Conservation (phyloP, 1,139 yeast genomes). For the Petasospora rhodanensis region DNA sequence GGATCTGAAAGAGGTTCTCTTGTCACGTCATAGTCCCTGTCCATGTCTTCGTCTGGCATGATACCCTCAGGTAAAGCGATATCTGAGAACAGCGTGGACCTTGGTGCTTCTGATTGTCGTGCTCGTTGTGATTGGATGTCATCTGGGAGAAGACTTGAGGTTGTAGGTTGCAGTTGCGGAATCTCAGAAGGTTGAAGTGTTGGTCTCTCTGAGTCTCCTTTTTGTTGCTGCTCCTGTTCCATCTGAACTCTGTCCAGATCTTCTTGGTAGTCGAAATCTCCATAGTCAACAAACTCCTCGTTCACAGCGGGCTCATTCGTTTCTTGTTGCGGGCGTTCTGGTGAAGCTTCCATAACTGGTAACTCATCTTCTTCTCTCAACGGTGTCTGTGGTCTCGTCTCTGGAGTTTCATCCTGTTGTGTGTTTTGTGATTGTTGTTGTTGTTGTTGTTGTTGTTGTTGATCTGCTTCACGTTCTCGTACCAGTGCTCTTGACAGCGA, state of each 20-base stretch:
- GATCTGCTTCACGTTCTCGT: constrained; percentile 8
- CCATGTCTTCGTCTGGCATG: constrained; percentile 15
- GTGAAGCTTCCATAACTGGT: too few relatives aligned
- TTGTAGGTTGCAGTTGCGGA: constrained; percentile 1
- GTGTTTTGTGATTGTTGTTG: constrained; percentile 1
- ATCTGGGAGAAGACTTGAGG: constrained; percentile 6
- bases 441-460: constrained; percentile 1
- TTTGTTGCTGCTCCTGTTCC: too few relatives aligned
- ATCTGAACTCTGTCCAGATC: constrained; percentile 2
- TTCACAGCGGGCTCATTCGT: too few relatives aligned
- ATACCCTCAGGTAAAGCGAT: constrained; percentile 24
- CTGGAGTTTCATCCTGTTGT: too few relatives aligned
- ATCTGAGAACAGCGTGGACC: constrained; percentile 16
- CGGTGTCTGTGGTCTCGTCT: too few relatives aligned
- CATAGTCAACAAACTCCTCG: too few relatives aligned
- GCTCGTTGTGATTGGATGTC: constrained; percentile 1
- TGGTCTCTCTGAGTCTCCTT: too few relatives aligned
- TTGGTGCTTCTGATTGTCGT: constrained; percentile 4
- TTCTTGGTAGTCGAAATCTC: neutral
- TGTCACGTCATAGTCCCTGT: constrained; percentile 1
- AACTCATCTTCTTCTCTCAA: too few relatives aligned
- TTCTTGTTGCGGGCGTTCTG: too few relatives aligned
- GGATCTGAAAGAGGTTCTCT: constrained; percentile 8
- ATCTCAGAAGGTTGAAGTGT: too few relatives aligned
- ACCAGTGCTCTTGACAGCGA: constrained; percentile 19